Percentiles rank a stretch among this genome's conserved stretches.
Evolutionary conservation across 2,329 filamentous ascomycete genomes (phyloP).

Genomic region (Aspergillus jensenii): DNA sequence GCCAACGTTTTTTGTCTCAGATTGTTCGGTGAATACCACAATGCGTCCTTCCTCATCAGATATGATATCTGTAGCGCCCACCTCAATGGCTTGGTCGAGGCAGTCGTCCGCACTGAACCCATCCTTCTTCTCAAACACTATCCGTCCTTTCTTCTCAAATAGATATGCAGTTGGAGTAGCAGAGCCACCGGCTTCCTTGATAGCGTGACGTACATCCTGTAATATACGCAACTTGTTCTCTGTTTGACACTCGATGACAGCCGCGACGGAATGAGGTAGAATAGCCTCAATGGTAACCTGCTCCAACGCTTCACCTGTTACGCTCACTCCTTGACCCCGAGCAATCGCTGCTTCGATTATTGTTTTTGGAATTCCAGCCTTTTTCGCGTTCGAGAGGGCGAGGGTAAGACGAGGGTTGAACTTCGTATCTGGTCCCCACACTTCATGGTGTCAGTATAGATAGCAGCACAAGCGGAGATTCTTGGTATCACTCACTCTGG

Average conservation of each 20-base stretch:
- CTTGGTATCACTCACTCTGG: conserved; percentile 57
- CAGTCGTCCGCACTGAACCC: conserved; percentile 65
- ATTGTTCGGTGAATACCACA: conserved; percentile 69
- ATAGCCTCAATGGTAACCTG: conserved; percentile 76
- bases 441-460: conserved; percentile 41
- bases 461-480: background rate
- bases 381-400: conserved; percentile 75
- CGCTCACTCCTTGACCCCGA: conserved; percentile 80
- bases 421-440: conserved; percentile 72
- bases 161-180: conserved; percentile 76
- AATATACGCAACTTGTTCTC: conserved; percentile 75
- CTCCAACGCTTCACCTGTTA: conserved; percentile 74
- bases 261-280: conserved; percentile 68
- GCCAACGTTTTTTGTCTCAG: conserved; percentile 62
- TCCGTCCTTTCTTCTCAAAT: conserved; percentile 77
- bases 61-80: conserved; percentile 62
- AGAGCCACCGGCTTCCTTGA: conserved; percentile 71
- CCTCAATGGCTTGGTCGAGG: conserved; percentile 79
- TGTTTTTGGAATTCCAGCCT: conserved; percentile 79
- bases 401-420: conserved; percentile 74
- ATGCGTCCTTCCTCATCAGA: conserved; percentile 68
- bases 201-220: conserved; percentile 67
- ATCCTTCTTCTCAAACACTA: conserved; percentile 65
- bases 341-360: conserved; percentile 83
- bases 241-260: conserved; percentile 82